Evolutionary conservation across 2,329 filamentous ascomycete species (phyloP).

Genomic region (Paramyrothecium sp.): DNA sequence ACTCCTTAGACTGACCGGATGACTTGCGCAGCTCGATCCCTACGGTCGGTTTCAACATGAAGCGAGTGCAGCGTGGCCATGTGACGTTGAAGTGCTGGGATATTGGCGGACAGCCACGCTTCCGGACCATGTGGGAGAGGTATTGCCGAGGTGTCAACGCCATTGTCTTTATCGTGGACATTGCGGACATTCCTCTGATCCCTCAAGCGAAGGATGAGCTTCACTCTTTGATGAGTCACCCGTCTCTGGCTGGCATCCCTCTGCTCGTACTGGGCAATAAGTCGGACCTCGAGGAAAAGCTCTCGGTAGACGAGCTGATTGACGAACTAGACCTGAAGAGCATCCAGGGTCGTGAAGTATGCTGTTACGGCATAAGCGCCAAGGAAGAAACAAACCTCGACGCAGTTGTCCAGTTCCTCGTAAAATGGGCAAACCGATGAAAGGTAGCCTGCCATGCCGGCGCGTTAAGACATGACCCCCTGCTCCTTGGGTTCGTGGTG

Average conservation of each 20-base stretch:
- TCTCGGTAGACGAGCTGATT: conserved; percentile 93
- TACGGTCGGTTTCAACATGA: conserved; percentile 99
- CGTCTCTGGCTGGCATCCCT: conserved; percentile 83
- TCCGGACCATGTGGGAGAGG: conserved; percentile 98
- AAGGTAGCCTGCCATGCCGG: neutral
- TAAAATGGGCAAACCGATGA: conserved; percentile 81
- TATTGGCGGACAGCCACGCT: conserved; percentile 92
- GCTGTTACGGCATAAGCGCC: conserved; percentile 97
- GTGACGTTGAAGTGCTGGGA: conserved; percentile 99
- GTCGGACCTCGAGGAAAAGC: conserved; percentile 86
- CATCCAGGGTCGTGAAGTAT: conserved; percentile 90
- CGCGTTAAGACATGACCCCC: too few species aligned
- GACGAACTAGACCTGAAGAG: conserved; percentile 86
- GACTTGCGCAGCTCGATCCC: conserved; percentile 79
- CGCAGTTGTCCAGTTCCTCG: conserved; percentile 93
- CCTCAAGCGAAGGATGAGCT: conserved; percentile 89
- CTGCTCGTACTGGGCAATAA: conserved; percentile 96
- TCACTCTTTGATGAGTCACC: conserved; percentile 82
- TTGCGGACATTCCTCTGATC: conserved; percentile 78
- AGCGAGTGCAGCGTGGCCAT: conserved; percentile 95
- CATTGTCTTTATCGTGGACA: conserved; percentile 98
- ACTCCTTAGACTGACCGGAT: conserved; percentile 32
- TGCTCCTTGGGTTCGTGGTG: neutral
- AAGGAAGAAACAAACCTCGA: conserved; percentile 99
- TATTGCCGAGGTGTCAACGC: conserved; percentile 97